Evolutionary conservation across 345 rosid genomes (phyloP), one percentile per base, ranked within the genome.

Genomic region (Barbarea vulgaris): DNA sequence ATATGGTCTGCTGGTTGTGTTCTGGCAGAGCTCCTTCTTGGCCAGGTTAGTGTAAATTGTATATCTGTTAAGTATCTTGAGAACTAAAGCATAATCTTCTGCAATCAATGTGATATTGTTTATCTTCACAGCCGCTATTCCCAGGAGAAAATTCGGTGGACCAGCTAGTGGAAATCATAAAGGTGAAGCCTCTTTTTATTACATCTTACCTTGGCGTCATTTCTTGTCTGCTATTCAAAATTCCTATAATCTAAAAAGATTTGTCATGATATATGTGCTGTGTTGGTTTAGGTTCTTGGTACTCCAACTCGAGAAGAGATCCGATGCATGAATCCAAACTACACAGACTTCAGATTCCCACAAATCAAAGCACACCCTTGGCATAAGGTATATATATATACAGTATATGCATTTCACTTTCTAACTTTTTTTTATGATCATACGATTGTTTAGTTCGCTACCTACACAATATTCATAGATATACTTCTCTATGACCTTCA

Each of bases 1-100:
- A 91, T 87, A 63, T 91, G 97, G 97, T 91, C 97, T 25, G 95
- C 93, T 75, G 97, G 97, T 65, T 91, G 97, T 85, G 93, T 89
- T 63, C 84, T 91, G 59, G 97, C 97, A 9, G 97, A 91, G 85
- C 94, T 91, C 61, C 93, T 91, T 56, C 83, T 89, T 15, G 91
- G 93, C 53, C 95, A 86, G 88, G 97, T 87, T 74, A 68, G 84
- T 80, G 44, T 64, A 9, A 13, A 9, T 47, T 9, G 7, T 25
- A 13, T 7, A 42, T 37, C 15, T 51, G 11, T 27, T 60, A 4
- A 46, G 13, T 58, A 67, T 37, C 4, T 18, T 55, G 27, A 30
- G 18, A 42, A 41, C 24, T 41, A 39, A 42, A 15, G 36, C 55
- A 30, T 4, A 7, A 54, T 63, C 19, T 53, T 55, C 5, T 2